phyloP scores from a whole-genome alignment of 2,329 filamentous ascomycete species.

The Sclerotinia subarctica region DNA sequence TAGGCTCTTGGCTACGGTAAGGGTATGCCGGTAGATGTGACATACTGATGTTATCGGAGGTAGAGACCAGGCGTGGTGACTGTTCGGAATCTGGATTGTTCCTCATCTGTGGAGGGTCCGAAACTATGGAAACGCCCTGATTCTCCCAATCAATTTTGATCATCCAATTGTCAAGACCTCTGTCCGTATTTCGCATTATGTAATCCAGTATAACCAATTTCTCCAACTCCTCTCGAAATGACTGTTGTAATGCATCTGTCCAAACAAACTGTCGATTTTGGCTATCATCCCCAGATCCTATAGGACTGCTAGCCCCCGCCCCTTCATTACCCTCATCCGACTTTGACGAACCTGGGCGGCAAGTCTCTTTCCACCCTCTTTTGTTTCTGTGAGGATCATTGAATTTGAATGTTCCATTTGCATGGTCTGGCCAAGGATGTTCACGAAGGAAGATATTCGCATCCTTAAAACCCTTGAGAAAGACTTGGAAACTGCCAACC shows the following conservation, averaged over 20 bases:
- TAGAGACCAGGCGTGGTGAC: conserved; percentile 47
- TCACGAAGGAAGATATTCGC: conserved; percentile 93
- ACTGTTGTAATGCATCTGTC: conserved; percentile 84
- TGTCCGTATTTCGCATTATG: conserved; percentile 97
- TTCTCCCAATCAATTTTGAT: conserved; percentile 88
- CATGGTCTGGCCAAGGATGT: conserved; percentile 92
- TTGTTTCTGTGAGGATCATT: conserved; percentile 65
- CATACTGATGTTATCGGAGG: conserved; percentile 36
- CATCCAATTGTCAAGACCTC: conserved; percentile 99
- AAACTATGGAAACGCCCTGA: conserved; percentile 79
- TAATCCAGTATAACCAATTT: conserved; percentile 97
- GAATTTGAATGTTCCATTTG: conserved; percentile 61
- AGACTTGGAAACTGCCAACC: conserved; percentile 94
- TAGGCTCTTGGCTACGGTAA: conserved; percentile 77
- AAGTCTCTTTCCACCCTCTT: conserved; percentile 77
- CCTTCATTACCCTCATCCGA: conserved; percentile 60
- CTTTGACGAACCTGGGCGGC: conserved; percentile 58
- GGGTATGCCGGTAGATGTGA: conserved; percentile 50
- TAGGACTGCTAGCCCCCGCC: conserved; percentile 45
- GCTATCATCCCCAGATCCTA: conserved; percentile 26
- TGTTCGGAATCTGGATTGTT: conserved; percentile 52
- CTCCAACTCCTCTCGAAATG: conserved; percentile 91
- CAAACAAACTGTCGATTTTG: conserved; percentile 61
- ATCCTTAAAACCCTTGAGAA: conserved; percentile 94
- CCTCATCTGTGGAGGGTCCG: conserved; percentile 72